Evolutionary conservation across 2,329 filamentous ascomycete genomes (phyloP).

Genomic region (Xylariaceae sp.): DNA sequence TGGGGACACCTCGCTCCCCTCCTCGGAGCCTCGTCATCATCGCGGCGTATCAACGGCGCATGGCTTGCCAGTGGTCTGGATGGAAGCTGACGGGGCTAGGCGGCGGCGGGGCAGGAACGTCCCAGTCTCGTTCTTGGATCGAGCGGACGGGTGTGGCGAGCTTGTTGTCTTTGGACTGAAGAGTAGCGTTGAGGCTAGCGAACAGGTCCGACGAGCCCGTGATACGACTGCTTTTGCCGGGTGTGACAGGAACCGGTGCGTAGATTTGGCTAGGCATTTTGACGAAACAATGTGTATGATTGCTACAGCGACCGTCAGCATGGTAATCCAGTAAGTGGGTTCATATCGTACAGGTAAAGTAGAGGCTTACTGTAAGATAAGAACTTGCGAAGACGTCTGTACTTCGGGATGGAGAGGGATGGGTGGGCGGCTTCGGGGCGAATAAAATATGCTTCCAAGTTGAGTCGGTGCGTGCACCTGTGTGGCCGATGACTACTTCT

Average conservation of each 20-base stretch:
- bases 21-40: neutral
- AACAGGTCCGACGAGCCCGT: conserved; percentile 47
- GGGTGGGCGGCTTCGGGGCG: conserved; percentile 1
- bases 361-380: too few relatives aligned
- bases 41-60: conserved; percentile 27
- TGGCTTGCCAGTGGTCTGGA: conserved; percentile 47
- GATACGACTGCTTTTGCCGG: conserved; percentile 40
- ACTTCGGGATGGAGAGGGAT: conserved; percentile 1
- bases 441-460: conserved; percentile 5
- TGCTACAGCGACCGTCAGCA: conserved; percentile 6
- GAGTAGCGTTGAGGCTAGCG: conserved; percentile 47
- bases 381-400: too few relatives aligned
- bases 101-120: conserved; percentile 59
- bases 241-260: conserved; percentile 43
- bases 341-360: neutral
- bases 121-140: conserved; percentile 55
- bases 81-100: conserved; percentile 60
- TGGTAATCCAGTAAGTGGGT: neutral
- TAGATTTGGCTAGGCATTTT: conserved; percentile 42
- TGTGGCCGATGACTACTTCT: neutral
- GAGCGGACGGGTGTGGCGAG: conserved; percentile 43
- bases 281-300: conserved; percentile 9
- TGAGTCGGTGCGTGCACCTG: conserved; percentile 6
- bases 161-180: conserved; percentile 38
- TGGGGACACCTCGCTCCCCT: conserved; percentile 1